A percentile compares a stretch with the other conserved stretches of the same genome.
Conservation (phyloP, 306 rosid species). For the Begonia masoniana region DNA sequence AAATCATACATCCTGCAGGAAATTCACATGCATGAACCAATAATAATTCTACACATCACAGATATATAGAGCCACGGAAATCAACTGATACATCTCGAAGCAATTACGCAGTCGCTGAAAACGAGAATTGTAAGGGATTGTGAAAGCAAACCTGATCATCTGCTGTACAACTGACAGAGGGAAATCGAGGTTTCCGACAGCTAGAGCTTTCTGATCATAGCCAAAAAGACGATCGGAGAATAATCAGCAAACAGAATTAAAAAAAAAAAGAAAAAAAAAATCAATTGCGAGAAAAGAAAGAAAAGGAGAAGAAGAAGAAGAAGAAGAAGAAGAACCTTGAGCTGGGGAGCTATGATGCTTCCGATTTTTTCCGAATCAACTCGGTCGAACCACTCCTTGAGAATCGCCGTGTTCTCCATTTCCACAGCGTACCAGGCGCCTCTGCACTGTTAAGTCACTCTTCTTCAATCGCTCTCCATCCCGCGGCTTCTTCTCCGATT, state of each 20-base stretch:
- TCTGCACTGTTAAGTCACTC: not conserved
- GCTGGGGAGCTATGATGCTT: constrained; percentile 53
- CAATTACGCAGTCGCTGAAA: not conserved
- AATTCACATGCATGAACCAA: not conserved
- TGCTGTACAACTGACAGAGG: constrained; percentile 72
- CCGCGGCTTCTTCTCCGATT: too few relatives aligned
- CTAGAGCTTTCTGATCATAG: constrained; percentile 47
- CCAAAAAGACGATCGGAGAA: not conserved
- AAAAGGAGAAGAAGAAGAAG: not conserved
- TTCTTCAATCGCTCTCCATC: too few relatives aligned
- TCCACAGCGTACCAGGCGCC: not conserved
- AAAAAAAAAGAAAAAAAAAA: not conserved
- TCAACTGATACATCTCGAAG: not conserved
- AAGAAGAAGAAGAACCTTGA: constrained; percentile 33
- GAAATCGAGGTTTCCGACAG: constrained; percentile 74
- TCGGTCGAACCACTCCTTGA: constrained; percentile 71
- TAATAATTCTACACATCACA: not conserved
- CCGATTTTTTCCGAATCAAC: constrained; percentile 66
- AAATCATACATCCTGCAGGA: constrained; percentile 71
- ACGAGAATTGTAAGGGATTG: not conserved
- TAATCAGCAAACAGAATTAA: not conserved
- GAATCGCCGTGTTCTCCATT: constrained; percentile 41
- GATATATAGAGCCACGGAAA: not conserved
- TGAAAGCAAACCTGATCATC: constrained; percentile 55
- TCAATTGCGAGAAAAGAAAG: constrained; percentile 9